A percentile compares a stretch with the other conserved stretches of the same genome.
Conservation (phyloP, 208 protist genomes). For the Wallacemonas sp. region DNA sequence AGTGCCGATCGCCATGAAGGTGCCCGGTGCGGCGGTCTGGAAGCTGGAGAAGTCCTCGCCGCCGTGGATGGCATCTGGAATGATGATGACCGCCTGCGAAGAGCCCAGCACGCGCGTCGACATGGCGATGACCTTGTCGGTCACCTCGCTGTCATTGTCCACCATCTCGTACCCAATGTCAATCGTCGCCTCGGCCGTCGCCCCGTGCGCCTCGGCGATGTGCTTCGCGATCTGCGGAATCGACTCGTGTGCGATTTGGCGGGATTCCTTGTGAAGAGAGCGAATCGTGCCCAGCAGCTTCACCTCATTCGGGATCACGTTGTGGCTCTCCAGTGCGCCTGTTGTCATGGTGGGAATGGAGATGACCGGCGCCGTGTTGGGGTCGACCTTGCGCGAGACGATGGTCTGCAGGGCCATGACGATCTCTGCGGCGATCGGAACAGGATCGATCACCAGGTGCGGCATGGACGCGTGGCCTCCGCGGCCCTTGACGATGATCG, state of each 20-base stretch:
- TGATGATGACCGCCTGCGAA: conserved; percentile 25
- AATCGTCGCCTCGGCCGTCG: conserved; percentile 26
- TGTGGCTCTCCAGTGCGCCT: conserved; percentile 53
- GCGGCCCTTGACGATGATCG: conserved; percentile 44
- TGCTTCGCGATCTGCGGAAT: conserved; percentile 39
- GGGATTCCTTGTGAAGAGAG: conserved; percentile 36
- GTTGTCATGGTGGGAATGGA: conserved; percentile 49
- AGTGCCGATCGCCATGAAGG: conserved; percentile 37
- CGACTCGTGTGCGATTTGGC: conserved; percentile 28
- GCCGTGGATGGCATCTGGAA: conserved; percentile 19
- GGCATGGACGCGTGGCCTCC: conserved; percentile 61
- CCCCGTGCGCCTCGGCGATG: conserved; percentile 47
- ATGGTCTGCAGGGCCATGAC: conserved; percentile 54
- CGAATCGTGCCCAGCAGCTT: conserved; percentile 55
- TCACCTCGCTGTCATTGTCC: conserved; percentile 52
- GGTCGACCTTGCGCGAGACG: conserved; percentile 47
- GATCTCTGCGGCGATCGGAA: conserved; percentile 58
- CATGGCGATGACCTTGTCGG: conserved; percentile 28
- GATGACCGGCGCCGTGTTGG: conserved; percentile 40
- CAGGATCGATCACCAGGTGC: conserved; percentile 53
- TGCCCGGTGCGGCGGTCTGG: conserved; percentile 31
- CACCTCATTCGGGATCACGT: conserved; percentile 58
- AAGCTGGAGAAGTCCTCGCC: conserved; percentile 63
- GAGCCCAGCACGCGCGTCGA: conserved; percentile 26
- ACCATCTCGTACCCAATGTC: conserved; percentile 62